phyloP scores from a whole-genome alignment of 1,284 basidiomycete species.

The Irpex lacteus region DNA sequence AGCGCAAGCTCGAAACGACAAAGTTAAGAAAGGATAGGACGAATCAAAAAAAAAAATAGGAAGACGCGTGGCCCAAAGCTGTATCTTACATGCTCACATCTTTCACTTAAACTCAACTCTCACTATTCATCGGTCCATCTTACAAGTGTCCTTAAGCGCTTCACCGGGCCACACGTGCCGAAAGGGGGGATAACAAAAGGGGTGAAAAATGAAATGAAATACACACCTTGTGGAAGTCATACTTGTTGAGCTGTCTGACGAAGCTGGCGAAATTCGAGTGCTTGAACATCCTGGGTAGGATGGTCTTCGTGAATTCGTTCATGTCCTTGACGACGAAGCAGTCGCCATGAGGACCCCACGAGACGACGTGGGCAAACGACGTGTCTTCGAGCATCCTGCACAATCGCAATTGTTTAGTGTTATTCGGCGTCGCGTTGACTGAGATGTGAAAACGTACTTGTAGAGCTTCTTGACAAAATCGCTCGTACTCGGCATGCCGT shows the following conservation, averaged over 20 bases:
- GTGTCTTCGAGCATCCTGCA: conserved; percentile 85
- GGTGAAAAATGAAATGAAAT: background rate
- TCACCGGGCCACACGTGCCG: background rate
- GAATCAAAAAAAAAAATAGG: background rate
- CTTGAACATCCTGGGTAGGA: conserved; percentile 93
- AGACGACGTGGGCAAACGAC: conserved; percentile 72
- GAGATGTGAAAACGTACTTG: conserved; percentile 54
- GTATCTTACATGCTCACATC: no score
- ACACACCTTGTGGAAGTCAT: conserved; percentile 93
- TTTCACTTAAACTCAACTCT: background rate
- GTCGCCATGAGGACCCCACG: conserved; percentile 85
- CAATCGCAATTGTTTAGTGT: conserved; percentile 8
- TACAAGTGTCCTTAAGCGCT: background rate
- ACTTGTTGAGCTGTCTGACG: conserved; percentile 96
- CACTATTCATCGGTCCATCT: background rate
- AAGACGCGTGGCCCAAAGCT: background rate
- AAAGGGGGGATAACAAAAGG: conserved; percentile 2
- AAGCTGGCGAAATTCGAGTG: conserved; percentile 97
- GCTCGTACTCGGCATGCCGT: conserved; percentile 70
- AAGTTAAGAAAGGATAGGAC: background rate
- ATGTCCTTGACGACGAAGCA: conserved; percentile 98
- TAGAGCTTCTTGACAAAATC: conserved; percentile 98
- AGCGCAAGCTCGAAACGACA: background rate
- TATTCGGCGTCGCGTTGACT: background rate
- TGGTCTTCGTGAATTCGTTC: conserved; percentile 95